Evolutionary conservation across 768 basidiomycete species (phyloP), one percentile per base, ranked within the genome.

Genomic region (Plicaturopsis crispa): DNA sequence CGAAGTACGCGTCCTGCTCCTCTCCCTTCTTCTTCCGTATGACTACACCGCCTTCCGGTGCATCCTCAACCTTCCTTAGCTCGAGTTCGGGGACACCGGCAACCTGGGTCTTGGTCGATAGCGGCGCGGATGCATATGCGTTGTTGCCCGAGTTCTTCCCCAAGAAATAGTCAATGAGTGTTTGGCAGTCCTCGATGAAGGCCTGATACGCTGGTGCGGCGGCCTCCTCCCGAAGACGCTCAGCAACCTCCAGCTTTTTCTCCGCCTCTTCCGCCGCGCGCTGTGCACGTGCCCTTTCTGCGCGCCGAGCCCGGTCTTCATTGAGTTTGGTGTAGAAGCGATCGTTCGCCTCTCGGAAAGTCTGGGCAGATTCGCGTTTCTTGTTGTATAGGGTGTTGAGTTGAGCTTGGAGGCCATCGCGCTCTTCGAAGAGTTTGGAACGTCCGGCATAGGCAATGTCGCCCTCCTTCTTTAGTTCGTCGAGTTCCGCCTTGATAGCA

Each of bases 161-260:
- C 13, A 73, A 79, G 62, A 96, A 79, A 54, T 70, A 79, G 58
- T 91, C 84, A 54, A 94, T 82, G 47, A 96, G 77, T 3, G 85
- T 94, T 54, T 88, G 84, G 65, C 92, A 97, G 57, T 98, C 96
- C 66, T 98, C 90, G 51, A 99, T 91, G 57, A 97, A 79, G 38
- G 79, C 71, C 52, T 89, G 87, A 72, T 76, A 98, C 0, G 96
- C 96, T 19, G 96, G 93, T 17, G 72, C 53, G 42, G 80, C 77
- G 17, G 96, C 96, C 56, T 98, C 92, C 43, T 99, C 96, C 36
- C 85, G 79, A 33, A 97, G 58, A 26, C 78, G 81, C 48, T 84
- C 75, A 7, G 77, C 82, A 42, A 82, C 69, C 55, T 91, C 90
- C 59, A 80, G 65, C 56, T 77, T 84, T 67, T 85, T 90, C 52